Evolutionary conservation across 768 basidiomycete genomes (phyloP).

Genomic region (Lactarius hengduanensis): DNA sequence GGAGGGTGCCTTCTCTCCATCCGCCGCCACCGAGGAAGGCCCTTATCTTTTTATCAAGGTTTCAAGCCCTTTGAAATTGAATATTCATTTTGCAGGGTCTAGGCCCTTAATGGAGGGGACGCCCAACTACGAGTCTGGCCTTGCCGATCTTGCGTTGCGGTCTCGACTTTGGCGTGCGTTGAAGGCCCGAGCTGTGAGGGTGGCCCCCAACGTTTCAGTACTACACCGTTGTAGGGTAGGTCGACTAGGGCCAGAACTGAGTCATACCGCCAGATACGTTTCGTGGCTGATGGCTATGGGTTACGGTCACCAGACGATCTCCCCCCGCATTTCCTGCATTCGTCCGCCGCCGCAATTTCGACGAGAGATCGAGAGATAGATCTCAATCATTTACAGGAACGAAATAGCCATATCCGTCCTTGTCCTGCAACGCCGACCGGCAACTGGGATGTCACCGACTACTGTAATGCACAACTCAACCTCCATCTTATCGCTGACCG

Average conservation of each 20-base stretch:
- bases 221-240: background rate
- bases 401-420: conserved; percentile 9
- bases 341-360: conserved; percentile 2
- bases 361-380: conserved; percentile 19
- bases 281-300: conserved; percentile 8
- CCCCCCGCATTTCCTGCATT: conserved; percentile 10
- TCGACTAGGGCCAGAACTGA: conserved; percentile 12
- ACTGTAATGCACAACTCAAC: background rate
- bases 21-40: background rate
- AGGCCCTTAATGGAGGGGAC: conserved; percentile 1
- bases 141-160: conserved; percentile 9
- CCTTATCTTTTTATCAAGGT: conserved; percentile 3
- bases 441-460: background rate
- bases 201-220: background rate
- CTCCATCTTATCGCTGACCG: conserved; percentile 3
- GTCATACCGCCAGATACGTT: conserved; percentile 3
- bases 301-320: conserved; percentile 21
- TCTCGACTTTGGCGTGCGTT: conserved; percentile 8
- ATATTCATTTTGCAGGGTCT: conserved; percentile 13
- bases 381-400: background rate
- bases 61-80: conserved; percentile 1
- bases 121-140: background rate
- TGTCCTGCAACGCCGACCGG: background rate
- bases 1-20: conserved; percentile 2
- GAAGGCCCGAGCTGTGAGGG: background rate